A percentile compares a stretch with the other conserved stretches of the same genome.
phyloP scores from a whole-genome alignment of 2,329 filamentous ascomycete genomes.

The Pseudogymnoascus sp. region DNA sequence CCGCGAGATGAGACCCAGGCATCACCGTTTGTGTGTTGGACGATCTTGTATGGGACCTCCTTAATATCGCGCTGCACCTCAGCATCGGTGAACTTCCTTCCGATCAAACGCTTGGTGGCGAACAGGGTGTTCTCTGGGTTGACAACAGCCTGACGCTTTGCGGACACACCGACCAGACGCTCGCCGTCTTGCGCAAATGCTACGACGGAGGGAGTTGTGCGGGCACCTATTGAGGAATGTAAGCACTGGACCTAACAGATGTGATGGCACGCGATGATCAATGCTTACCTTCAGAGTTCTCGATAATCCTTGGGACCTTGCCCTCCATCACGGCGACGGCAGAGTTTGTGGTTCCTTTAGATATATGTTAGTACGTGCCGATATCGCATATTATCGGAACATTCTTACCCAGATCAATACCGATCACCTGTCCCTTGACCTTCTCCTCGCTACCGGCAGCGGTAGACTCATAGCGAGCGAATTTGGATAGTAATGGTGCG shows the following conservation, averaged over 20 bases:
- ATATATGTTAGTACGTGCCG: conserved; percentile 8
- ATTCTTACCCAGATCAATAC: conserved; percentile 84
- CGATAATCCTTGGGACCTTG: conserved; percentile 89
- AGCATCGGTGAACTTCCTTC: conserved; percentile 86
- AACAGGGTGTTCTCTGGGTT: conserved; percentile 98
- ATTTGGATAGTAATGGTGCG: conserved; percentile 62
- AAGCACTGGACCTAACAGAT: conserved; percentile 5
- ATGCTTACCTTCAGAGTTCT: conserved; percentile 81
- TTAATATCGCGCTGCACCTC: conserved; percentile 97
- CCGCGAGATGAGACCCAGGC: conserved; percentile 91
- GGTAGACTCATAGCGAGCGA: conserved; percentile 70
- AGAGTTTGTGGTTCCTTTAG: conserved; percentile 81
- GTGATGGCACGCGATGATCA: conserved; percentile 15
- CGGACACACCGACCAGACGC: conserved; percentile 91
- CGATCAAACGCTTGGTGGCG: conserved; percentile 97
- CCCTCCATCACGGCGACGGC: conserved; percentile 97
- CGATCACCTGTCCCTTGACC: conserved; percentile 92
- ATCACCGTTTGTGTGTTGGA: conserved; percentile 92
- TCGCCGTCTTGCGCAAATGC: conserved; percentile 94
- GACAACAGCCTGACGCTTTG: conserved; percentile 95
- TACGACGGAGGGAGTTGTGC: conserved; percentile 89
- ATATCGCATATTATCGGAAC: conserved; percentile 1
- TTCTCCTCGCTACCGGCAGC: conserved; percentile 50
- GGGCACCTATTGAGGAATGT: conserved; percentile 50
- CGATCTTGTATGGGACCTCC: conserved; percentile 97